A percentile compares a stretch with the other conserved stretches of the same genome.
Conservation (phyloP, 371 early-diverging fungal genomes). For the Dichotomocladium elegans region DNA sequence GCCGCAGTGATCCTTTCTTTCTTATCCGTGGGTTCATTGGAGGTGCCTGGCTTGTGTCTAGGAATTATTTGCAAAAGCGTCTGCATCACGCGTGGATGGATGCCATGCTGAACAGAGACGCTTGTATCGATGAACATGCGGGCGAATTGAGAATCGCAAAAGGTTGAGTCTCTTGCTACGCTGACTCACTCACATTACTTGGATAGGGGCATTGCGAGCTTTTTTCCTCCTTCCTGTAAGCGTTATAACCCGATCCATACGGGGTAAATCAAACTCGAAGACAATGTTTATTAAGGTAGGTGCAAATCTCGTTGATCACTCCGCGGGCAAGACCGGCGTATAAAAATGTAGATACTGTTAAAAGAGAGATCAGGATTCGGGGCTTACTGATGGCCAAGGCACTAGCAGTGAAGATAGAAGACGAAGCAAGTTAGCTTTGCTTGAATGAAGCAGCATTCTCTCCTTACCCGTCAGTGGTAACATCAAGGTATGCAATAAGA, state of each 20-base stretch:
- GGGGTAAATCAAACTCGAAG: slow-evolving; percentile 24
- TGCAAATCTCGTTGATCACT: slow-evolving; percentile 82
- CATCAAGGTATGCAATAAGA: slow-evolving; percentile 57
- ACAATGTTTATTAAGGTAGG: slow-evolving; percentile 80
- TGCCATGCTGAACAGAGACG: too few species aligned
- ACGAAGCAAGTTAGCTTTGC: background rate
- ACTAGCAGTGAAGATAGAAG: slow-evolving; percentile 6
- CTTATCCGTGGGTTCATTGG: too few species aligned
- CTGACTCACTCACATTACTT: background rate
- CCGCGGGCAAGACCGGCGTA: slow-evolving; percentile 69
- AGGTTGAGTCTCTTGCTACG: background rate
- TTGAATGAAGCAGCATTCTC: background rate
- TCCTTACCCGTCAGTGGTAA: slow-evolving; percentile 47
- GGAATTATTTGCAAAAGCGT: too few species aligned
- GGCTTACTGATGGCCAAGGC: slow-evolving; percentile 19
- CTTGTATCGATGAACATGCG: background rate
- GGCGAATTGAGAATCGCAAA: background rate
- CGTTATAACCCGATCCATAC: too few species aligned
- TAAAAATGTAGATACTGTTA: slow-evolving; percentile 21
- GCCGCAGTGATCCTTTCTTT: too few species aligned
- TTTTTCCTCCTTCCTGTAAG: background rate
- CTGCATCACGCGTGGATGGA: too few species aligned
- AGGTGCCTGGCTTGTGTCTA: too few species aligned
- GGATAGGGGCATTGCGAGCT: background rate
- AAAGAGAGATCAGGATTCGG: slow-evolving; percentile 15